Evolutionary conservation across 768 basidiomycete genomes (phyloP).

Genomic region (Collybiopsis confluens): DNA sequence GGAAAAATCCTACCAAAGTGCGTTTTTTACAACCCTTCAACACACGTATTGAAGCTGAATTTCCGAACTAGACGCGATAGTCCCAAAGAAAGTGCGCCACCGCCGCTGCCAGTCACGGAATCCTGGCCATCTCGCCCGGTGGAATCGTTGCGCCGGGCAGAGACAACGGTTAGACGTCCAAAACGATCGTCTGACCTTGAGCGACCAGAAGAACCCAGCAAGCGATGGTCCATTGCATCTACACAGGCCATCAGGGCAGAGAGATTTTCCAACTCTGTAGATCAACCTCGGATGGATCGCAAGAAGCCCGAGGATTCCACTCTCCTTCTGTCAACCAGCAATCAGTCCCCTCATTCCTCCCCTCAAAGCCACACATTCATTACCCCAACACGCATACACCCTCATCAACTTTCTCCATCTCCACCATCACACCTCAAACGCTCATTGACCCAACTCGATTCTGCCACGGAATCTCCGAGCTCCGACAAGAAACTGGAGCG

Average conservation of each 20-base stretch:
- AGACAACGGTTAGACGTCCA: conserved; percentile 1
- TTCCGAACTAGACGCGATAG: background rate
- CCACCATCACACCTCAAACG: background rate
- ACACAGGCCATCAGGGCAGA: background rate
- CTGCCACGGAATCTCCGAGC: background rate
- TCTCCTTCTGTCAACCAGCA: background rate
- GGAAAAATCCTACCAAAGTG: conserved; percentile 1
- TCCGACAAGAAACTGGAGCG: background rate
- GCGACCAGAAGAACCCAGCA: background rate
- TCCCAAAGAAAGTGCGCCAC: background rate
- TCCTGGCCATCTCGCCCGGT: background rate
- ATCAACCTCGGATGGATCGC: background rate
- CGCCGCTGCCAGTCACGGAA: background rate
- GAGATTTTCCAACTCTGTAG: background rate
- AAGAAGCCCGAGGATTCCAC: too few relatives aligned
- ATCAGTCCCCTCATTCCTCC: background rate
- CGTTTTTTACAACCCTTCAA: too few relatives aligned
- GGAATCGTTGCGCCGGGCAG: conserved; percentile 1
- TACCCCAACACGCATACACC: background rate
- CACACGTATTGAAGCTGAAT: too few relatives aligned
- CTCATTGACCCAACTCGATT: background rate
- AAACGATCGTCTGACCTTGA: background rate
- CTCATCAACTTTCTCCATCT: background rate
- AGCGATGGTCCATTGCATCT: conserved; percentile 2
- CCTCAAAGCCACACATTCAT: background rate